Conservation (phyloP, 2,329 filamentous ascomycete species). For the Fonsecaea nubica region DNA sequence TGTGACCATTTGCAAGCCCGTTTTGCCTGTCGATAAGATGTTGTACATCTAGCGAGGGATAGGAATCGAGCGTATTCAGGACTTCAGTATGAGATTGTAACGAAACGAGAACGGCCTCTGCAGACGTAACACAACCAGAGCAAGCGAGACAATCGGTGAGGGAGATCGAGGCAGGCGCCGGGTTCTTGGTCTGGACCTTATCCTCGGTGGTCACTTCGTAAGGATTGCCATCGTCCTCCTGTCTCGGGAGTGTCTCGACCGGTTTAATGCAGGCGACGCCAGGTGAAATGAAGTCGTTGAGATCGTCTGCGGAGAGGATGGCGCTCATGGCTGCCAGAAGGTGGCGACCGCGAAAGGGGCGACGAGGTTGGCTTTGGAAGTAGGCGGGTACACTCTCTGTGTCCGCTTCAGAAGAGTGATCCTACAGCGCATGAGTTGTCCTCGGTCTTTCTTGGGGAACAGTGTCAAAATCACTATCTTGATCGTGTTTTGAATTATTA, state of each 20-base stretch:
- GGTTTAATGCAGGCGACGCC: constrained; percentile 98
- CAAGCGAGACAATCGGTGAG: constrained; percentile 97
- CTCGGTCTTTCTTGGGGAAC: neutral
- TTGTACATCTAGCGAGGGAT: constrained; percentile 50
- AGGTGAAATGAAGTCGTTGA: constrained; percentile 98
- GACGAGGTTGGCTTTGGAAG: neutral
- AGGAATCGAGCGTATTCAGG: constrained; percentile 75
- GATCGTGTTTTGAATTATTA: constrained; percentile 23
- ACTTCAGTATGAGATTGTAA: constrained; percentile 94
- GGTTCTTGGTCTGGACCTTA: constrained; percentile 64
- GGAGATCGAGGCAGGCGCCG: constrained; percentile 85
- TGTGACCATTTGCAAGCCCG: constrained; percentile 55
- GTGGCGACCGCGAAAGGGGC: constrained; percentile 21
- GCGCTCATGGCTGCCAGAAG: constrained; percentile 74
- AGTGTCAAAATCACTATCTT: neutral
- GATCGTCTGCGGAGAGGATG: constrained; percentile 92
- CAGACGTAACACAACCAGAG: constrained; percentile 95
- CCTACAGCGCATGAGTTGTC: neutral
- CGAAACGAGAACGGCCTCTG: constrained; percentile 94
- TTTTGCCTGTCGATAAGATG: constrained; percentile 50
- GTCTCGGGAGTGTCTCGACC: constrained; percentile 82
- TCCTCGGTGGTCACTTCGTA: constrained; percentile 96
- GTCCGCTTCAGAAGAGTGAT: neutral
- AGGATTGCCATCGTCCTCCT: constrained; percentile 57
- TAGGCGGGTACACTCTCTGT: neutral